Conservation (phyloP, 2,329 filamentous ascomycete species). For the Penicillium sp. region DNA sequence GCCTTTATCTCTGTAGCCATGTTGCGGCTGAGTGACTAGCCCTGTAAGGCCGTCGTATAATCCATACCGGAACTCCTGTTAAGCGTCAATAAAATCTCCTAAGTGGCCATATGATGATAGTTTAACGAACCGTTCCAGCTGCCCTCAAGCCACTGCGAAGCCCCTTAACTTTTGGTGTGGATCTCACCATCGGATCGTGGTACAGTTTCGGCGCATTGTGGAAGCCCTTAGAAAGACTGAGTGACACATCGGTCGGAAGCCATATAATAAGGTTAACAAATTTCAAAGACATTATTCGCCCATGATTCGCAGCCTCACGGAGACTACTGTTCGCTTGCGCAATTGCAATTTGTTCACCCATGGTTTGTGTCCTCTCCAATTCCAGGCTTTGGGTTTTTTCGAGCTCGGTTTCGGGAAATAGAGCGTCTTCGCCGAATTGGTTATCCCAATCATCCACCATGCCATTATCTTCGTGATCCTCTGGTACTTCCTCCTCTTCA, state of each 20-base stretch:
- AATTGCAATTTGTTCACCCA: constrained; percentile 8
- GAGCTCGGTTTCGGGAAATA: background rate
- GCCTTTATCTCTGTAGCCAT: constrained; percentile 66
- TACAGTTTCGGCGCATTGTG: constrained; percentile 84
- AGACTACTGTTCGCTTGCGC: constrained; percentile 1
- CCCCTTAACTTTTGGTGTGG: constrained; percentile 74
- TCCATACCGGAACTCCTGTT: constrained; percentile 68
- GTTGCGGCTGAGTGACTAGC: constrained; percentile 73
- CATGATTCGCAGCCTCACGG: constrained; percentile 10
- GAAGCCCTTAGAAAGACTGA: constrained; percentile 81
- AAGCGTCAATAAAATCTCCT: background rate
- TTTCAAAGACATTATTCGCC: constrained; percentile 55
- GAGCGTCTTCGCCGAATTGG: background rate
- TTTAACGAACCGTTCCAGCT: constrained; percentile 51
- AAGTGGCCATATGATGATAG: background rate
- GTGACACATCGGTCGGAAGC: constrained; percentile 79
- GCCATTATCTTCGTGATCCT: background rate
- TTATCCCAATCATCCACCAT: background rate
- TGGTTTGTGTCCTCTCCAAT: constrained; percentile 7
- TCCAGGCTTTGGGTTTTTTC: constrained; percentile 6
- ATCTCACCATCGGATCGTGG: constrained; percentile 77
- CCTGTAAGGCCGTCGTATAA: constrained; percentile 81
- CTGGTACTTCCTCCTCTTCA: background rate
- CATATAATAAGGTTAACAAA: constrained; percentile 74
- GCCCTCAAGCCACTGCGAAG: constrained; percentile 73